These are phyloP conservation scores for Hypoxylon sp. DNA, from an alignment of 2,329 filamentous ascomycete genomes.

Conservation along the genomic window DNA sequence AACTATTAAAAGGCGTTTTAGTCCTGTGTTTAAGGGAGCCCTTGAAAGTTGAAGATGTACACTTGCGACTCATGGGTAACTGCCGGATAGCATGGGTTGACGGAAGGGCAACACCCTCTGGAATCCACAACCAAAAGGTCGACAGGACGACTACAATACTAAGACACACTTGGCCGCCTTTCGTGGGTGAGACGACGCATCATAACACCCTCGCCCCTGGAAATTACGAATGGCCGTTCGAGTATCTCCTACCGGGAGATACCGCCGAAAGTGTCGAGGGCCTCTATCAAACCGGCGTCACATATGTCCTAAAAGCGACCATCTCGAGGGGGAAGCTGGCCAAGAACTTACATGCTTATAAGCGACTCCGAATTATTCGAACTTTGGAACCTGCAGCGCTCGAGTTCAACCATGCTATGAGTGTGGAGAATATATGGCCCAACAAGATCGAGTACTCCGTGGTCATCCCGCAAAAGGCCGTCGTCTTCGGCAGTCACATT, in stretches of 20 bases:
- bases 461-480: slow-evolving; percentile 90
- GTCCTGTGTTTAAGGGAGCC: slow-evolving; percentile 79
- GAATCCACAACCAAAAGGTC: slow-evolving; percentile 69
- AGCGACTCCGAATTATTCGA: slow-evolving; percentile 81
- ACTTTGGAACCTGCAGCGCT: slow-evolving; percentile 81
- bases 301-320: slow-evolving; percentile 91
- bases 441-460: slow-evolving; percentile 98
- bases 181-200: slow-evolving; percentile 68
- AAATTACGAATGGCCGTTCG: slow-evolving; percentile 88
- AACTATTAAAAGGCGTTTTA: slow-evolving; percentile 78
- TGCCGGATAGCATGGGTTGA: slow-evolving; percentile 74
- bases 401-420: slow-evolving; percentile 88
- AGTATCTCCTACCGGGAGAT: slow-evolving; percentile 77
- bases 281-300: slow-evolving; percentile 84
- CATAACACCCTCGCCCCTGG: slow-evolving; percentile 73
- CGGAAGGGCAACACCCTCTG: slow-evolving; percentile 62
- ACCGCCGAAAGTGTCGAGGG: slow-evolving; percentile 92
- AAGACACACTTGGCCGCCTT: slow-evolving; percentile 76
- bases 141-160: slow-evolving; percentile 72
- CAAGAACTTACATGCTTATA: slow-evolving; percentile 85
- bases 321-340: slow-evolving; percentile 88
- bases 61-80: slow-evolving; percentile 77
- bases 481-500: slow-evolving; percentile 91
- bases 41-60: slow-evolving; percentile 78
- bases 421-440: slow-evolving; percentile 96